Base-by-base conservation (phyloP, 257 asterid genomes). In the Marsdenia floribunda region DNA sequence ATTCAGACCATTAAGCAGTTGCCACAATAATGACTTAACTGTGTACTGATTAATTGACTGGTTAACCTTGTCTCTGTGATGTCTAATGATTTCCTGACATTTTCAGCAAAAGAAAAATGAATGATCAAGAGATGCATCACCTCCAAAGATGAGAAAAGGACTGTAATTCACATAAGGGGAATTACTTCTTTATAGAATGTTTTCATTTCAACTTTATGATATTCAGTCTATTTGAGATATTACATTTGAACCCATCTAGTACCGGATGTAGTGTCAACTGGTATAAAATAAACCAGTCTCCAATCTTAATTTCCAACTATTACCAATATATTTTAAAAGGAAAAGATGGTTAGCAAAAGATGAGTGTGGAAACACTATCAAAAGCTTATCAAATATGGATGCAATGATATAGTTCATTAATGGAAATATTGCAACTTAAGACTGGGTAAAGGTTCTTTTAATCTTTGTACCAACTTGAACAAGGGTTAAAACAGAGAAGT, bases 41-140 rank as follows among this genome's bases (percentile, higher is more conserved):
- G 97, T 90, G 79, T 92, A 92, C 69, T 74, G 94, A 81, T 89
- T 92, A 79, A 94, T 92, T 50, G 90, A 24, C 79, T 89, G 99
- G 86, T 86, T 90, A 82, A 86, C 97, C 91, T 94, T 94, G 93
- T 94, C 99, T 82, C 99, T 89, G 64, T 94, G 97, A 81, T 94
- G 97, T 78, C 95, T 86, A 73, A 94, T 94, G 77, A 94, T 94
- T 87, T 94, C 99, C 99, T 94, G 85, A 70, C 57, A 83, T 58
- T 22, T 61, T 16, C 76, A 82, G 54, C 53, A 70, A 83, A 73
- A 77, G 42, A 44, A 11, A 59, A 59, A 3, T 14, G 16, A 66
- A 42, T 40, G 49, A 10, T 42, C 18, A 67, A 35, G 52, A 37
- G 38, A 14, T 13, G 47, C 26, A 42, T 37, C 60, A 73, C 53